Percentiles rank a stretch among this genome's conserved stretches.
Evolutionary conservation across 2,329 filamentous ascomycete genomes (phyloP).

Genomic region (Cladosporium cucumerinum): DNA sequence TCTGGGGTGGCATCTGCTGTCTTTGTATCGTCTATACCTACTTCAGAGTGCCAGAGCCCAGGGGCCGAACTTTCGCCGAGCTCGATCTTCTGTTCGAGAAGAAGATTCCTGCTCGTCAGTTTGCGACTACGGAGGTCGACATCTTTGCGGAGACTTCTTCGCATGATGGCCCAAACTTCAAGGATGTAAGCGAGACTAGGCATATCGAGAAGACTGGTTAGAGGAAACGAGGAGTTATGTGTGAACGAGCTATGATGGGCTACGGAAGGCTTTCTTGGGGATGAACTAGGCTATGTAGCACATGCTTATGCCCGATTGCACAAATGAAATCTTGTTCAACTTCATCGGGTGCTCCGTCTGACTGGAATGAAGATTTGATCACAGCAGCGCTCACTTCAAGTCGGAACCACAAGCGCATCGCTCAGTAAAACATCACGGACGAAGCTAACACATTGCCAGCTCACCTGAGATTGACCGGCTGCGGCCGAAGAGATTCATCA

Average conservation of each 20-base stretch:
- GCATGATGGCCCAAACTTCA: background rate
- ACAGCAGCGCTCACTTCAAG: background rate
- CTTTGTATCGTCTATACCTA: constrained; percentile 77
- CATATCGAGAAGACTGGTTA: constrained; percentile 2
- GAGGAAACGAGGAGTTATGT: background rate
- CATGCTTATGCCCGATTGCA: background rate
- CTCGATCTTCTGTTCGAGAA: constrained; percentile 81
- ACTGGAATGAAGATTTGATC: background rate
- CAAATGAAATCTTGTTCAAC: background rate
- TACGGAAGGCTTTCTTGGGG: background rate
- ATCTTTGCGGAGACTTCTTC: constrained; percentile 43
- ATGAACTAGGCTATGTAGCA: background rate
- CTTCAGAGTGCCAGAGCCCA: constrained; percentile 76
- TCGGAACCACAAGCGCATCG: background rate
- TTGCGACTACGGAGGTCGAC: constrained; percentile 56
- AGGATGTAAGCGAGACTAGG: background rate
- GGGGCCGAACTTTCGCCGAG: constrained; percentile 78
- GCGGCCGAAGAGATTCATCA: background rate
- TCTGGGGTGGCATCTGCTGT: constrained; percentile 80
- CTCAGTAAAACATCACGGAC: background rate
- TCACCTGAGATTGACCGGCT: no score
- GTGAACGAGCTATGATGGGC: background rate
- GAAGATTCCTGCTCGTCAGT: constrained; percentile 68
- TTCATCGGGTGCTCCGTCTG: background rate
- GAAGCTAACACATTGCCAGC: no score